A percentile compares a stretch with the other conserved stretches of the same genome.
These are phyloP conservation scores for Meredithiella fracta DNA, from an alignment of 2,329 filamentous ascomycete species.

Conservation along the genomic window DNA sequence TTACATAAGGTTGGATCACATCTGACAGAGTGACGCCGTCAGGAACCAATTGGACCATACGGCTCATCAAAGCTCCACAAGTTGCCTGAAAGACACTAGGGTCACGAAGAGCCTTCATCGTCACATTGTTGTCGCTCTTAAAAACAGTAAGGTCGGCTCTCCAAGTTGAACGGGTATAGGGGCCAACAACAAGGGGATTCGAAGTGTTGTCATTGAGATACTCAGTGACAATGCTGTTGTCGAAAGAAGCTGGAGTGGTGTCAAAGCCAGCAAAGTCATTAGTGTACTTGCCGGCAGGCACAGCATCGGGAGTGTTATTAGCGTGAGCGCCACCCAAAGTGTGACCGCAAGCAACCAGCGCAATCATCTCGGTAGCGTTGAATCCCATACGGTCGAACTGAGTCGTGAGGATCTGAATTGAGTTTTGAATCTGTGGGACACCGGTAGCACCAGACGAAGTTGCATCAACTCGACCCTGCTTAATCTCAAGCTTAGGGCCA, in stretches of 20 bases:
- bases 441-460: slow-evolving; percentile 29
- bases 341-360: slow-evolving; percentile 44
- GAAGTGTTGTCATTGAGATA: slow-evolving; percentile 37
- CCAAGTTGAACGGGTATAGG: slow-evolving; percentile 27
- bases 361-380: slow-evolving; percentile 39
- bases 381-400: slow-evolving; percentile 45
- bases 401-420: slow-evolving; percentile 31
- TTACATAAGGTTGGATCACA: slow-evolving; percentile 36
- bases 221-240: slow-evolving; percentile 40
- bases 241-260: slow-evolving; percentile 31
- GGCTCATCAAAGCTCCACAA: slow-evolving; percentile 37
- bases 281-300: slow-evolving; percentile 26
- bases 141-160: slow-evolving; percentile 42
- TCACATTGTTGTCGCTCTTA: slow-evolving; percentile 37
- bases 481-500: slow-evolving; percentile 36
- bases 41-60: slow-evolving; percentile 46
- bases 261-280: slow-evolving; percentile 33
- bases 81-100: slow-evolving; percentile 27
- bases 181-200: slow-evolving; percentile 39
- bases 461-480: slow-evolving; percentile 39
- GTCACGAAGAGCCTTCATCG: slow-evolving; percentile 32
- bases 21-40: slow-evolving; percentile 32
- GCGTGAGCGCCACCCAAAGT: slow-evolving; percentile 43
- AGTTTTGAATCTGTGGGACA: slow-evolving; percentile 42
- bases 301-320: slow-evolving; percentile 35